Conservation (phyloP, 768 basidiomycete genomes). For the Xerocomus brunneocitrinus region DNA sequence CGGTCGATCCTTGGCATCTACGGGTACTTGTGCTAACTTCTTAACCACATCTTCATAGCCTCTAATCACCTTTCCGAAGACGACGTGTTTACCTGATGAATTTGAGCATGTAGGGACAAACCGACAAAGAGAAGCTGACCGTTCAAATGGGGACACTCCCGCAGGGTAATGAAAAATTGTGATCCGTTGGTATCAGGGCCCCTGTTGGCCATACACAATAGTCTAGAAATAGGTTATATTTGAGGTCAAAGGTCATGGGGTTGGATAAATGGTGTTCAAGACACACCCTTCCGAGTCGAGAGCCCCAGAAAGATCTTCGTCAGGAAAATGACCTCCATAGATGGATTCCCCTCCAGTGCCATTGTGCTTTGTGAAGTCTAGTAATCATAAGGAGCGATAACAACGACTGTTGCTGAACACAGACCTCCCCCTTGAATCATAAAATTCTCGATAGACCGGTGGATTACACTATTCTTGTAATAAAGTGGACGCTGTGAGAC, state of each 20-base stretch:
- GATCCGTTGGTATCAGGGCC: conserved; percentile 82
- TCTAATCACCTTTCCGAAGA: conserved; percentile 51
- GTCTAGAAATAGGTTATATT: conserved; percentile 29
- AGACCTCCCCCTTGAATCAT: conserved; percentile 80
- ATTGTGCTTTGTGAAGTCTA: conserved; percentile 76
- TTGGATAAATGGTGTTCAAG: neutral
- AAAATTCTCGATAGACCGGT: conserved; percentile 73
- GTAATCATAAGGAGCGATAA: neutral
- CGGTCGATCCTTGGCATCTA: conserved; percentile 75
- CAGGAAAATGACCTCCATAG: conserved; percentile 68
- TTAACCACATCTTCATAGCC: conserved; percentile 59
- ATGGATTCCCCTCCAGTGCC: conserved; percentile 82
- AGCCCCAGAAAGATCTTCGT: conserved; percentile 66
- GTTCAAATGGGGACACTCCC: conserved; percentile 68
- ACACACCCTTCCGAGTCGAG: conserved; percentile 62
- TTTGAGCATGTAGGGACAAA: neutral
- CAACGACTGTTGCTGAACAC: conserved; percentile 9
- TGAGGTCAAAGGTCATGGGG: neutral
- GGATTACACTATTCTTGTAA: conserved; percentile 77
- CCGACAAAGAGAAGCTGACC: conserved; percentile 39
- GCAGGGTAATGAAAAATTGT: conserved; percentile 83
- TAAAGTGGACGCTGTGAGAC: conserved; percentile 64
- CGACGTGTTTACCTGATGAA: conserved; percentile 53
- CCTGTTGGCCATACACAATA: conserved; percentile 89
- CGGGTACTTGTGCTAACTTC: conserved; percentile 57